Conservation (phyloP, 2,329 filamentous ascomycete genomes). For the Venturiaceae sp. region DNA sequence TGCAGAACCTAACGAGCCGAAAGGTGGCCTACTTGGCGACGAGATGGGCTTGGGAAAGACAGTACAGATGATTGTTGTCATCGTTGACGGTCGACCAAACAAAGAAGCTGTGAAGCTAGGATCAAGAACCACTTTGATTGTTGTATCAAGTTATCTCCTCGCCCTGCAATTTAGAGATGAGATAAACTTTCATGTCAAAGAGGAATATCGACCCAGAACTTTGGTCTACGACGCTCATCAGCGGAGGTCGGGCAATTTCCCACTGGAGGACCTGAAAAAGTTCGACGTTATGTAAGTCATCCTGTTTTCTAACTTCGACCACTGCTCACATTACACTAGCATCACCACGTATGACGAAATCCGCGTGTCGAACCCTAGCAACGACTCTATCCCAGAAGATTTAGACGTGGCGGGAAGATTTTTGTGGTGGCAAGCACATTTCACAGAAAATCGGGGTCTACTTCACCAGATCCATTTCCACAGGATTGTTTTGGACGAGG, state of each 20-base stretch:
- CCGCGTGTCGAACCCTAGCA: neutral
- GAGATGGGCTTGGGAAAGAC: constrained; percentile 95
- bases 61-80: constrained; percentile 31
- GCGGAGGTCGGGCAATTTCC: neutral
- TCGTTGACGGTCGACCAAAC: constrained; percentile 26
- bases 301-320: neutral
- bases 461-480: neutral
- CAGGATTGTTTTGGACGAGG: constrained; percentile 38
- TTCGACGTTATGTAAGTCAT: neutral
- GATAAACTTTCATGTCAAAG: constrained; percentile 16
- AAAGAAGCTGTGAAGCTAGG: constrained; percentile 2
- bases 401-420: neutral
- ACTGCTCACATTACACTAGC: neutral
- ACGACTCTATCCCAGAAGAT: neutral
- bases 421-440: neutral
- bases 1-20: neutral
- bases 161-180: too few species aligned
- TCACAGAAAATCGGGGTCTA: neutral
- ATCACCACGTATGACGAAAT: neutral
- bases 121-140: constrained; percentile 29
- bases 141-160: constrained; percentile 26
- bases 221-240: neutral
- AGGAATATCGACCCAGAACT: neutral
- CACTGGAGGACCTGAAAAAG: neutral
- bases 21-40: constrained; percentile 77